phyloP scores from a whole-genome alignment of 1,284 basidiomycete genomes.

The Ustilago shanxiensis region DNA sequence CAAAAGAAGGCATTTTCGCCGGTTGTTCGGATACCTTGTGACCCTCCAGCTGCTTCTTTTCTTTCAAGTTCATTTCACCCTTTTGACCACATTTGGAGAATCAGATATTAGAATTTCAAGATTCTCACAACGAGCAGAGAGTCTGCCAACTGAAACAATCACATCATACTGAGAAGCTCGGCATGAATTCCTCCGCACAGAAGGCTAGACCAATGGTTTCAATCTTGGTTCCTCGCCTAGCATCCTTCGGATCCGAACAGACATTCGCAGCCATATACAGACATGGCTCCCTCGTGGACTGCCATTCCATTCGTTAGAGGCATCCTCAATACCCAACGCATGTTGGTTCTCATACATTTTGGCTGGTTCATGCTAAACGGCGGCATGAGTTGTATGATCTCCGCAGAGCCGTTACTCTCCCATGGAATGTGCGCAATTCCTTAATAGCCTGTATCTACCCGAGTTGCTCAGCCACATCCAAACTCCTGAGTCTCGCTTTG shows the following conservation, averaged over 20 bases:
- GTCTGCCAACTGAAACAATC: background rate
- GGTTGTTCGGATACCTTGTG: background rate
- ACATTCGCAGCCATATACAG: too few species aligned
- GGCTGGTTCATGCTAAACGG: background rate
- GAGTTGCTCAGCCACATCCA: slow-evolving; percentile 2
- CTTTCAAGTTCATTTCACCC: background rate
- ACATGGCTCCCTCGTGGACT: too few species aligned
- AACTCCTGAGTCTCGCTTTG: background rate
- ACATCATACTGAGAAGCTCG: background rate
- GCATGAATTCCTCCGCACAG: background rate
- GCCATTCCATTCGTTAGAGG: too few species aligned
- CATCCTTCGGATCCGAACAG: background rate
- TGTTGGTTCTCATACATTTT: background rate
- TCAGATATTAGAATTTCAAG: too few species aligned
- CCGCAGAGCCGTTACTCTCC: slow-evolving; percentile 2
- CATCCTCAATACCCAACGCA: too few species aligned
- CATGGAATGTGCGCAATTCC: slow-evolving; percentile 5
- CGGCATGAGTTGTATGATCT: background rate
- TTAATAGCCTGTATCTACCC: background rate
- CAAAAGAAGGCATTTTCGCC: slow-evolving; percentile 6
- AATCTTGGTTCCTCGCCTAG: background rate
- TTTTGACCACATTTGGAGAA: background rate
- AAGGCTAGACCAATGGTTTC: background rate
- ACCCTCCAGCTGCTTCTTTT: too few species aligned
- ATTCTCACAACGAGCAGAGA: too few species aligned